Base-by-base conservation (phyloP, 2,329 filamentous ascomycete genomes). In the Capronia epimyces region DNA sequence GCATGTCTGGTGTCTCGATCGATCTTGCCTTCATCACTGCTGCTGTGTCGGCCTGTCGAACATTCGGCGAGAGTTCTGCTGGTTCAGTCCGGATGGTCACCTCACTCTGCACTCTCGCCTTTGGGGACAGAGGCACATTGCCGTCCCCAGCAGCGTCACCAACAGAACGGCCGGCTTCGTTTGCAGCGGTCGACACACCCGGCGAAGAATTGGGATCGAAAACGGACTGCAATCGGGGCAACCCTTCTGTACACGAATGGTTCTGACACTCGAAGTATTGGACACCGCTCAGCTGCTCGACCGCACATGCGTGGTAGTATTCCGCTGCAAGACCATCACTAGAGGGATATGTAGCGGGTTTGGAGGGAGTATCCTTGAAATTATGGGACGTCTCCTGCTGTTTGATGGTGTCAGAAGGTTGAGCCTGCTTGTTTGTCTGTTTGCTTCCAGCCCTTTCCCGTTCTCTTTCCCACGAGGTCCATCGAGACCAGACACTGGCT, bases 231-330 rank as follows among this genome's bases (percentile, higher is more conserved):
- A 59, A 46, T 46, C 49, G 51, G 24, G 51, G 58, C 46, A 43
- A 59, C 49, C 25, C 56, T 10, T 57, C 55, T 1, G 64, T 62
- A 46, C 70, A 73, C 15, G 67, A 60, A 55, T 74, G 72, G 43
- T 71, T 69, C 12, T 66, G 47, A 44, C 71, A 73, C 51, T 73
- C 67, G 42, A 73, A 73, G 52, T 68, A 74, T 0, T 68, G 67
- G 6, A 59, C 64, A 15, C 64, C 62, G 43, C 65, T 71, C 46
- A 71, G 65, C n/a, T 70, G 55, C 39, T 74, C 71, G 53, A 73
- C 67, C 1, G 70, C 67, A 55, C 70, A 71, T 3, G 71, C 72
- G 58, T 73, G 71, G 46, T 56, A 63, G 31, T 63, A 62, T 48
- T 63, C 61, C 25, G 51, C 57, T 18, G 62, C 59, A 31, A 60